phyloP scores from a whole-genome alignment of 2,329 filamentous ascomycete species.

The Emericellopsis cladophorae region DNA sequence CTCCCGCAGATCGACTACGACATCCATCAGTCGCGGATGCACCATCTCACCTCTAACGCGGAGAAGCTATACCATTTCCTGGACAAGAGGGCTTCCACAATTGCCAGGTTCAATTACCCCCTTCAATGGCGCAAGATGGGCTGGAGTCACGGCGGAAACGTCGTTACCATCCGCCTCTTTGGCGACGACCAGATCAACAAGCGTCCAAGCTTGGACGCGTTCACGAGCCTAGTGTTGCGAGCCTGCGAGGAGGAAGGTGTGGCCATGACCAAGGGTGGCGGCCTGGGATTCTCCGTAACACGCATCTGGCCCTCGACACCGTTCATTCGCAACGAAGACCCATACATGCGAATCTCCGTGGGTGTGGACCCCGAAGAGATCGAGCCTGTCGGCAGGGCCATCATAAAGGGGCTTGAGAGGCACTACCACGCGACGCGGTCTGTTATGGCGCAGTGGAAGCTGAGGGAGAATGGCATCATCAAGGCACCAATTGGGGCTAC shows the following conservation, averaged over 20 bases:
- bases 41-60: constrained; percentile 2
- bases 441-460: constrained; percentile 6
- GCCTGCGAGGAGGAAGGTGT: constrained; percentile 7
- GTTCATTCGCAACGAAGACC: constrained; percentile 7
- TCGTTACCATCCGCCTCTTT: constrained; percentile 6
- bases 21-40: constrained; percentile 3
- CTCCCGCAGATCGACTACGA: constrained; percentile 1
- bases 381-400: constrained; percentile 7
- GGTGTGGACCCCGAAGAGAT: constrained; percentile 7
- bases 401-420: constrained; percentile 7
- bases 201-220: constrained; percentile 6
- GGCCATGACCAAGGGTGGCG: constrained; percentile 8
- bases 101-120: constrained; percentile 5
- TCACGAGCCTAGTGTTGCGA: constrained; percentile 5
- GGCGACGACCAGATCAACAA: constrained; percentile 7
- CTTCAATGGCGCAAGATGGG: constrained; percentile 7
- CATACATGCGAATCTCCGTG: constrained; percentile 8
- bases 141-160: constrained; percentile 8
- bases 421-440: constrained; percentile 5
- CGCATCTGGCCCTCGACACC: constrained; percentile 8
- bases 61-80: constrained; percentile 2
- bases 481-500: background rate
- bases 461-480: constrained; percentile 5
- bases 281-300: constrained; percentile 7
- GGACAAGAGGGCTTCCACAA: constrained; percentile 1